Conservation (phyloP, 805 yeast genomes). For the Saccharomycopsis sp. region DNA sequence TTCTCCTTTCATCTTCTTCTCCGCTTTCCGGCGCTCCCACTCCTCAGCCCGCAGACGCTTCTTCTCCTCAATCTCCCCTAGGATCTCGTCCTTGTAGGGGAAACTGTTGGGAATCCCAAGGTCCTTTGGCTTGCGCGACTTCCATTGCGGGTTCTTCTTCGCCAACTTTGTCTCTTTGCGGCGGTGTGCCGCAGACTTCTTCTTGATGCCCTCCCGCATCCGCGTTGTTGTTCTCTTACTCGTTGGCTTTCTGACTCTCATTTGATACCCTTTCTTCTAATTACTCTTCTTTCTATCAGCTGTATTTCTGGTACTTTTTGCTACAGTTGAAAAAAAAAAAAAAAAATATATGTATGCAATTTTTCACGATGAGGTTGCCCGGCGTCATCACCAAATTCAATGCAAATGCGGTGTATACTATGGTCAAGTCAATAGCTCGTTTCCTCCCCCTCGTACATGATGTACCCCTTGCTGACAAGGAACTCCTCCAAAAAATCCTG, state of each 20-base stretch:
- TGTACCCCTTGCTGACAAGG: too few relatives aligned
- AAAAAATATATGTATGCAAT: too few relatives aligned
- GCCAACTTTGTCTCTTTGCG: constrained; percentile 75
- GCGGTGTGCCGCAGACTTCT: constrained; percentile 87
- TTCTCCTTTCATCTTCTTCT: constrained; percentile 32
- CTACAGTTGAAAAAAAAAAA: too few relatives aligned
- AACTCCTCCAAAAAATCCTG: too few relatives aligned
- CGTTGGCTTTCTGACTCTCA: constrained; percentile 30
- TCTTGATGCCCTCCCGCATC: constrained; percentile 92
- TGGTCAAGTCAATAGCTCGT: too few relatives aligned
- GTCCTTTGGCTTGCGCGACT: constrained; percentile 71
- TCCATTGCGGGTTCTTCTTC: constrained; percentile 93
- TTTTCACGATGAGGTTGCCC: too few relatives aligned
- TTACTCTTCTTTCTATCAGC: too few relatives aligned
- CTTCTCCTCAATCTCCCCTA: constrained; percentile 59
- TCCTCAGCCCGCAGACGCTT: constrained; percentile 49
- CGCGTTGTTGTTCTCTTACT: constrained; percentile 88
- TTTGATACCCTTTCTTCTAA: not conserved
- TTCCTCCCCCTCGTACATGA: too few relatives aligned
- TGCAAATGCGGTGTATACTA: too few relatives aligned
- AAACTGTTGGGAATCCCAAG: constrained; percentile 92
- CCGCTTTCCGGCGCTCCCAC: constrained; percentile 42
- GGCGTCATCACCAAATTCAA: too few relatives aligned
- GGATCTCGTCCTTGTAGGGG: constrained; percentile 84
- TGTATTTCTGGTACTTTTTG: too few relatives aligned